Percentiles rank a stretch among this genome's conserved stretches.
Conservation (phyloP, 2,329 filamentous ascomycete species). For the Sporothrix mexicana region DNA sequence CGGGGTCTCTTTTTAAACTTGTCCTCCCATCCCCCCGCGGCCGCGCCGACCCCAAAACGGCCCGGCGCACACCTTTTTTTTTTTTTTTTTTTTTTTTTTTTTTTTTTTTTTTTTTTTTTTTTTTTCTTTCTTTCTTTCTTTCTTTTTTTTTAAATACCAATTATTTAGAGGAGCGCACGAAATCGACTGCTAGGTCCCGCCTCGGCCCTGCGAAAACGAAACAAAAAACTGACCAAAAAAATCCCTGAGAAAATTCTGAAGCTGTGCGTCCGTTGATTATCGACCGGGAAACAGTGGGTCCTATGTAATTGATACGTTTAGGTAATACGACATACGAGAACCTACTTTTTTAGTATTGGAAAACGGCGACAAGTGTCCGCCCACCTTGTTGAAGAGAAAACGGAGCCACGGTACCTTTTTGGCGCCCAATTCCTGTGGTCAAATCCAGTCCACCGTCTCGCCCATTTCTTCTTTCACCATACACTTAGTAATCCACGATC, state of each 20-base stretch:
- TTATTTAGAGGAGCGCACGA: not conserved
- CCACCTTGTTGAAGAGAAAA: not conserved
- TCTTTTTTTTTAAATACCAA: not conserved
- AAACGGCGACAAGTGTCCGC: not conserved
- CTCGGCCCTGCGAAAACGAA: not conserved
- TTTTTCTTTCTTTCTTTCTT: not conserved
- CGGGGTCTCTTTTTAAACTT: too few species aligned
- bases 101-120: not conserved
- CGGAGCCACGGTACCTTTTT: not conserved
- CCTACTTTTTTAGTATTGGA: not conserved
- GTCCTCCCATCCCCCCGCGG: too few species aligned
- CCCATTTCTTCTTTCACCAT: not conserved
- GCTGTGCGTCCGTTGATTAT: not conserved
- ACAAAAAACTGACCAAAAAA: not conserved
- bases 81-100: not conserved
- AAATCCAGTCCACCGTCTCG: not conserved
- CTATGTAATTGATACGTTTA: not conserved
- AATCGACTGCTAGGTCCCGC: slow-evolving; percentile 11
- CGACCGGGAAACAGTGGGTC: slow-evolving; percentile 19
- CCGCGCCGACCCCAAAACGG: too few species aligned
- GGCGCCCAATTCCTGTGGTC: not conserved
- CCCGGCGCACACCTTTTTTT: too few species aligned
- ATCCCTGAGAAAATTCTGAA: not conserved
- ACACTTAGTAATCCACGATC: not conserved
- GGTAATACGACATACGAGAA: too few species aligned